Evolutionary conservation across 2,329 filamentous ascomycete species (phyloP), one percentile per base, ranked within the genome.

Genomic region (Paecilomyces dactylethromorphus): DNA sequence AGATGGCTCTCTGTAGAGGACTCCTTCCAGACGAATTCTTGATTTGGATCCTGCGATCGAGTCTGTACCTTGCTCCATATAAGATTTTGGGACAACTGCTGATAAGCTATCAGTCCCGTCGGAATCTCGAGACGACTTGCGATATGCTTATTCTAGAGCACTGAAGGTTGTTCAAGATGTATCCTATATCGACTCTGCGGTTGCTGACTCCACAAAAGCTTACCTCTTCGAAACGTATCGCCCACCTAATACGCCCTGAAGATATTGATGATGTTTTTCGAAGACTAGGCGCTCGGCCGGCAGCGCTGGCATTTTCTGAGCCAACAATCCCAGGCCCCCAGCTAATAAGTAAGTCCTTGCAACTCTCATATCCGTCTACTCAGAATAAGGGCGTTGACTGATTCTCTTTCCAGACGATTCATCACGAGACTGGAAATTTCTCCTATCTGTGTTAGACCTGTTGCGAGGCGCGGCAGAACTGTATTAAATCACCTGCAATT

Each of bases 11-110:
- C 15, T 67, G 70, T 3, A 76, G 75, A 45, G 69, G 72, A 12
- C 63, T 68, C 2, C 69, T 91, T 12, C 84, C 88, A 0, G 84
- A 90, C 60, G 81, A 87, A 57, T 67, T 91, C 0, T 80, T 90
- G 55, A 66, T 81, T 15, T 92, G 89, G 89, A 76, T 91, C 2
- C 70, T 78, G 35, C 62, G 69, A 49, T 68, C 71, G 55, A 63
- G 76, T 76, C 53, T 29, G 66, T 66, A 54, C 49, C 49, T 6
- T 54, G 56, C 26, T 60, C 21, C 12, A 51, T 22, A 13, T 13
- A 32, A 45, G 11, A 12, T 10, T 56, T 22, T 22, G 7, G 15
- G n/a, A 26, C 10, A 22, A 7, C 35, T 55, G n/a, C 22, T 62
- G 66, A 39, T 66, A 29, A 21, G 10, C n/a, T 15, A 31, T 22